phyloP scores from a whole-genome alignment of 2,329 filamentous ascomycete species.

The Thelonectria blattea region DNA sequence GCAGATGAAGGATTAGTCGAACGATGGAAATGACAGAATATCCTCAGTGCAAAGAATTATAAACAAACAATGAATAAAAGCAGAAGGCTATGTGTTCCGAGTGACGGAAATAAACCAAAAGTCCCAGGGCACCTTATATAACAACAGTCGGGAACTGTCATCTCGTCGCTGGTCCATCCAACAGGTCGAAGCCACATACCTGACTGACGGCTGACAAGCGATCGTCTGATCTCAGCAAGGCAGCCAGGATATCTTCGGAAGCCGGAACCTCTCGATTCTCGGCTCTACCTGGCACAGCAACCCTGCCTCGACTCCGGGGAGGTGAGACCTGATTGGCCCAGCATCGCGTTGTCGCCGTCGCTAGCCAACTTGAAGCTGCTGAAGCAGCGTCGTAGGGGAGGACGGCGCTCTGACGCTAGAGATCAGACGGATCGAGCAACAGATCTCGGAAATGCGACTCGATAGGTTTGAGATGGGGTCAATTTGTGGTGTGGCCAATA shows the following conservation, averaged over 20 bases:
- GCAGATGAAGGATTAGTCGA: neutral
- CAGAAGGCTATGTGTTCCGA: neutral
- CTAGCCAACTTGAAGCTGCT: conserved; percentile 4
- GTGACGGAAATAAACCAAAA: neutral
- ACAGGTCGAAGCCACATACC: neutral
- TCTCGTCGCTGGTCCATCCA: neutral
- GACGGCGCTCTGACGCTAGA: conserved; percentile 11
- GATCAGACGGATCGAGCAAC: conserved; percentile 22
- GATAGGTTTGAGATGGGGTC: conserved; percentile 15
- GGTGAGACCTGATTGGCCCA: conserved; percentile 2
- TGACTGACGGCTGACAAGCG: neutral
- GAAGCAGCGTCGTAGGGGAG: conserved; percentile 7
- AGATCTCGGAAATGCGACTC: conserved; percentile 7
- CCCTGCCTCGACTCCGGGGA: neutral
- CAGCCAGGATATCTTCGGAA: conserved; percentile 6
- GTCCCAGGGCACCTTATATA: neutral
- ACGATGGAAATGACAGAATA: neutral
- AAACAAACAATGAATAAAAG: neutral
- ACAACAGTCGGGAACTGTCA: neutral
- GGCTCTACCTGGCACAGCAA: neutral
- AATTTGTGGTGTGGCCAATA: neutral
- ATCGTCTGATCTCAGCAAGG: neutral
- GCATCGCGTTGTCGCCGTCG: neutral
- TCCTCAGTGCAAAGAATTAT: neutral
- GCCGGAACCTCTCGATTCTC: neutral